phyloP scores from a whole-genome alignment of 495 filamentous ascomycete species.

The Penicillium samsonianum region DNA sequence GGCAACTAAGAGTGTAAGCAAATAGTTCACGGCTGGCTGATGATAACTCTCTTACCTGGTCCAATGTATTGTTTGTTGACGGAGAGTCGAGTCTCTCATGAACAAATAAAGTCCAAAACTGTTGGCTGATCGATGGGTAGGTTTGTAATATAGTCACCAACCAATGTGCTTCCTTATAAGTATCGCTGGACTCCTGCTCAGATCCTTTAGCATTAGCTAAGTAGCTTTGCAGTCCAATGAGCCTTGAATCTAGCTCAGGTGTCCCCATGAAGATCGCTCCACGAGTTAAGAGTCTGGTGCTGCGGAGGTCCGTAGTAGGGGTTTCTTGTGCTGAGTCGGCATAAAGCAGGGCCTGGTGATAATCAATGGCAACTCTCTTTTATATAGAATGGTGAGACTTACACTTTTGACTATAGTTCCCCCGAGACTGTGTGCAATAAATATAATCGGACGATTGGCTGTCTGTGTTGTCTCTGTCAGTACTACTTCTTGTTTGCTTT shows the following conservation, averaged over 20 bases:
- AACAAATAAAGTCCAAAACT: slow-evolving; percentile 12
- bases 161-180: slow-evolving; percentile 18
- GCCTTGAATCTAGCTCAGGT: slow-evolving; percentile 13
- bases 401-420: slow-evolving; percentile 36
- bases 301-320: neutral
- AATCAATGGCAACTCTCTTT: neutral
- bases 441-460: slow-evolving; percentile 32
- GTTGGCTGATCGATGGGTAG: slow-evolving; percentile 4
- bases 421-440: slow-evolving; percentile 38
- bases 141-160: slow-evolving; percentile 6
- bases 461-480: slow-evolving; percentile 13
- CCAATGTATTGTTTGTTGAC: neutral
- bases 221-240: slow-evolving; percentile 11
- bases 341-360: slow-evolving; percentile 20
- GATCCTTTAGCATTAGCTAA: slow-evolving; percentile 8
- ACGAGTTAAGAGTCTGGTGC: slow-evolving; percentile 10
- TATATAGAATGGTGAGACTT: slow-evolving; percentile 1
- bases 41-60: slow-evolving; percentile 1
- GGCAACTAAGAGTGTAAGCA: neutral
- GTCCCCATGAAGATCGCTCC: slow-evolving; percentile 18
- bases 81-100: neutral
- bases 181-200: slow-evolving; percentile 8
- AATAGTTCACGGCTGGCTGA: no score
- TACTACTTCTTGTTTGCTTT: neutral
- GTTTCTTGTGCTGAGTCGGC: slow-evolving; percentile 10